A percentile compares a stretch with the other conserved stretches of the same genome.
Evolutionary conservation across 2,329 filamentous ascomycete genomes (phyloP).

Genomic region (Pseudogymnoascus verrucosus): DNA sequence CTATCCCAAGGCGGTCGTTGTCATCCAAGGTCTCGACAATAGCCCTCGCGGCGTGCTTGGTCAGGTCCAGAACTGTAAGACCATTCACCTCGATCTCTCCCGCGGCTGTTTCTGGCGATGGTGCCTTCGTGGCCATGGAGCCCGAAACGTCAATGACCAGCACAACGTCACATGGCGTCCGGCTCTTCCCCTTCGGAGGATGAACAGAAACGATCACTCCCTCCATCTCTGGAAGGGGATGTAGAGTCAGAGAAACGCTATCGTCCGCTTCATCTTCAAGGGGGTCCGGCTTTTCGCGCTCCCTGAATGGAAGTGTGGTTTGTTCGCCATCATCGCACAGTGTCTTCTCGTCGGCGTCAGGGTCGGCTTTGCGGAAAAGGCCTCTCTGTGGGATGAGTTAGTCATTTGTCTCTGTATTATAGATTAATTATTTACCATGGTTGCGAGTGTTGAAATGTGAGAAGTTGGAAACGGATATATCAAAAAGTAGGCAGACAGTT

Average conservation of each 20-base stretch:
- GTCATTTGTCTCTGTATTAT: neutral
- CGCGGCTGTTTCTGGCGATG: conserved; percentile 29
- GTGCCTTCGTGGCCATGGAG: conserved; percentile 45
- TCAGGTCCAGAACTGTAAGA: conserved; percentile 48
- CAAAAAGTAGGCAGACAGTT: neutral
- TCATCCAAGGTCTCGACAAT: conserved; percentile 49
- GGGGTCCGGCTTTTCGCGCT: neutral
- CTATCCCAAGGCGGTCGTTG: conserved; percentile 49
- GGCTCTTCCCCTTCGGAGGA: conserved; percentile 31
- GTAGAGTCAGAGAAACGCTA: conserved; percentile 26
- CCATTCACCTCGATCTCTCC: conserved; percentile 38
- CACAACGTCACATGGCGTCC: conserved; percentile 50
- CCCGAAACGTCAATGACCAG: conserved; percentile 54
- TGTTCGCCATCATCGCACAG: neutral
- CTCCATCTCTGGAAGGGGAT: conserved; percentile 32
- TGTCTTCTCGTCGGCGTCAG: conserved; percentile 3
- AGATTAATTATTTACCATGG: neutral
- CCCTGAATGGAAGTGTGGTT: neutral
- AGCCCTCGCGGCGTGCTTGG: conserved; percentile 51
- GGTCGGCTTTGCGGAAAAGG: neutral
- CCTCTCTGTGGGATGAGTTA: neutral
- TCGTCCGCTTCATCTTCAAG: neutral
- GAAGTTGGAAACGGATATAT: neutral
- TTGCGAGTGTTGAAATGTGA: neutral
- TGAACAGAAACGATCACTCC: conserved; percentile 40